Percentiles rank a stretch among this genome's conserved stretches.
Evolutionary conservation across 2,329 filamentous ascomycete genomes (phyloP).

Genomic region (Xylariaceae sp.): DNA sequence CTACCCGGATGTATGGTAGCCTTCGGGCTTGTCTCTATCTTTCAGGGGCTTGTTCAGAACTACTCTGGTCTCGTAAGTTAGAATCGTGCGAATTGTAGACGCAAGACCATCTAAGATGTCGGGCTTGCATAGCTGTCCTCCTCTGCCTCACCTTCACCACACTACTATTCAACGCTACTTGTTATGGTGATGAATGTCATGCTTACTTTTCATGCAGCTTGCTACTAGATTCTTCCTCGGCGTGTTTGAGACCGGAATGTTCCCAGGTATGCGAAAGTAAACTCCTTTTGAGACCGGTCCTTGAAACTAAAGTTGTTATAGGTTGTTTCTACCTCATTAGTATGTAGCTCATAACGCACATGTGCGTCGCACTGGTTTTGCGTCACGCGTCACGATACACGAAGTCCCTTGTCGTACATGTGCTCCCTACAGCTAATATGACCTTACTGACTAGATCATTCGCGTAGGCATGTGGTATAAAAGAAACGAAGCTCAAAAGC

Average conservation of each 20-base stretch:
- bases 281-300: neutral
- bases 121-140: too few species aligned
- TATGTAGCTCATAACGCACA: slow-evolving; percentile 65
- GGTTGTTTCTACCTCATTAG: slow-evolving; percentile 70
- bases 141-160: too few species aligned
- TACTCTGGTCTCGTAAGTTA: slow-evolving; percentile 68
- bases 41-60: slow-evolving; percentile 78
- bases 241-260: slow-evolving; percentile 73
- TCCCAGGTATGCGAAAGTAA: slow-evolving; percentile 32
- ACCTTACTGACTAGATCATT: slow-evolving; percentile 25
- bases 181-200: neutral
- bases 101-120: neutral
- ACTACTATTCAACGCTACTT: neutral
- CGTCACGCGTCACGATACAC: neutral
- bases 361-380: neutral
- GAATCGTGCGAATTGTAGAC: neutral
- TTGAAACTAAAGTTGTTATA: slow-evolving; percentile 48
- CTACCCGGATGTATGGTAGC: slow-evolving; percentile 82
- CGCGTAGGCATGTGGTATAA: slow-evolving; percentile 81
- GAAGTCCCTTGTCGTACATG: neutral
- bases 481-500: slow-evolving; percentile 83
- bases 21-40: slow-evolving; percentile 77
- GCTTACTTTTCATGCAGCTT: slow-evolving; percentile 47
- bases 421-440: neutral
- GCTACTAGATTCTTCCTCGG: slow-evolving; percentile 87